A percentile compares a stretch with the other conserved stretches of the same genome.
These are phyloP conservation scores for Boletus sp. DNA, from an alignment of 768 basidiomycete genomes.

Conservation along the genomic window DNA sequence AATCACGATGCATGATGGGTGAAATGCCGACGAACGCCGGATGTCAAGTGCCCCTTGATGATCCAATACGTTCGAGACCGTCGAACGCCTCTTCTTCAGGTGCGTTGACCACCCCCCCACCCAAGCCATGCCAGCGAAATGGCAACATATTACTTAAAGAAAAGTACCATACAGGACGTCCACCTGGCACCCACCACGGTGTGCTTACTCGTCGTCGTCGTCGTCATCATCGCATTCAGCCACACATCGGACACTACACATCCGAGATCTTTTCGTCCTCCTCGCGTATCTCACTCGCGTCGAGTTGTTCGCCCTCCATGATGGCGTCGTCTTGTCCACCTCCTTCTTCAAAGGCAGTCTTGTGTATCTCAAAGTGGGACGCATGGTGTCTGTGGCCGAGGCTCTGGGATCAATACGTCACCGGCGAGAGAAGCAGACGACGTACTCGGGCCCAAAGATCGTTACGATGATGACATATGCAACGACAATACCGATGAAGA, in stretches of 20 bases:
- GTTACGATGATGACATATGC: conserved; percentile 74
- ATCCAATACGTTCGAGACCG: too few species aligned
- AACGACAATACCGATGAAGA: conserved; percentile 79
- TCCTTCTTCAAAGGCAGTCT: conserved; percentile 76
- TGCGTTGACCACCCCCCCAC: too few species aligned
- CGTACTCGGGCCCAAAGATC: conserved; percentile 75
- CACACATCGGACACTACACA: conserved; percentile 4
- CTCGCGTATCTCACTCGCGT: conserved; percentile 6
- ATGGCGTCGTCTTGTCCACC: conserved; percentile 52
- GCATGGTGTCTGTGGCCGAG: conserved; percentile 55
- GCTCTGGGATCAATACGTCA: not conserved
- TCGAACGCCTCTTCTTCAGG: too few species aligned
- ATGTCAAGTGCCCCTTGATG: too few species aligned
- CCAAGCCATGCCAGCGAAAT: not conserved
- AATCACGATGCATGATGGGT: too few species aligned
- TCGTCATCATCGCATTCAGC: not conserved
- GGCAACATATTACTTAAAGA: not conserved
- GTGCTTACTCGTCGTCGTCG: too few species aligned
- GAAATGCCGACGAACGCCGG: too few species aligned
- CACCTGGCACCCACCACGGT: not conserved
- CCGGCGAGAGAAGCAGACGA: conserved; percentile 7
- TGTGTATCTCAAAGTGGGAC: conserved; percentile 81
- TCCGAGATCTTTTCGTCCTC: conserved; percentile 21
- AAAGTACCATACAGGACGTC: not conserved
- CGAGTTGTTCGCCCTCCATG: conserved; percentile 19